A percentile compares a stretch with the other conserved stretches of the same genome.
Evolutionary conservation across 495 filamentous ascomycete species (phyloP).

Genomic region (Penicillium argentinense): DNA sequence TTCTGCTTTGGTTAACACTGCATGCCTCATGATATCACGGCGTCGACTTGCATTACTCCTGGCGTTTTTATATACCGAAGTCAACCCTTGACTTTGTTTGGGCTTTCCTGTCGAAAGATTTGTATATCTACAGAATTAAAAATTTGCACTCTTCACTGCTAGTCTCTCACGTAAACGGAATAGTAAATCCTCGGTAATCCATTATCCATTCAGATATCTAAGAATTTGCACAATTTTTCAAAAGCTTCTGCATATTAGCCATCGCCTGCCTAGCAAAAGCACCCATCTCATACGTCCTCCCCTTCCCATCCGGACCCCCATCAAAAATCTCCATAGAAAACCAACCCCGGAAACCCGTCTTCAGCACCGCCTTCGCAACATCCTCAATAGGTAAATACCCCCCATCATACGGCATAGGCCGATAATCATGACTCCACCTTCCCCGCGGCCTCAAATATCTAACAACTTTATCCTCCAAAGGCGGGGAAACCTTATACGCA

Average conservation of each 20-base stretch:
- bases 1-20: slow-evolving; percentile 1
- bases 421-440: slow-evolving; percentile 70
- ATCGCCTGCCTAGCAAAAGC: slow-evolving; percentile 61
- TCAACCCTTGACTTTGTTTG: slow-evolving; percentile 5
- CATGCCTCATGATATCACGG: slow-evolving; percentile 28
- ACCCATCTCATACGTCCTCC: slow-evolving; percentile 58
- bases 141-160: too few species aligned
- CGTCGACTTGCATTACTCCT: slow-evolving; percentile 24
- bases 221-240: slow-evolving; percentile 42
- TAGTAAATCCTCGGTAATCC: too few species aligned
- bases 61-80: slow-evolving; percentile 15
- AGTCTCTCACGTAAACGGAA: too few species aligned
- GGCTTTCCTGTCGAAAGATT: slow-evolving; percentile 1
- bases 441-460: slow-evolving; percentile 56
- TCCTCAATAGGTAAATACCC: slow-evolving; percentile 71
- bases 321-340: slow-evolving; percentile 80
- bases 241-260: slow-evolving; percentile 52
- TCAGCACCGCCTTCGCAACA: slow-evolving; percentile 64
- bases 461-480: slow-evolving; percentile 46
- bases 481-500: slow-evolving; percentile 62
- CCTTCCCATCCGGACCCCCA: slow-evolving; percentile 56
- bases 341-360: slow-evolving; percentile 71
- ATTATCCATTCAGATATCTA: too few species aligned
- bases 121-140: slow-evolving; percentile 11
- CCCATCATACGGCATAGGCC: slow-evolving; percentile 69